Evolutionary conservation across 2,329 filamentous ascomycete species (phyloP).

Genomic region (Aspergillus arachidicola): DNA sequence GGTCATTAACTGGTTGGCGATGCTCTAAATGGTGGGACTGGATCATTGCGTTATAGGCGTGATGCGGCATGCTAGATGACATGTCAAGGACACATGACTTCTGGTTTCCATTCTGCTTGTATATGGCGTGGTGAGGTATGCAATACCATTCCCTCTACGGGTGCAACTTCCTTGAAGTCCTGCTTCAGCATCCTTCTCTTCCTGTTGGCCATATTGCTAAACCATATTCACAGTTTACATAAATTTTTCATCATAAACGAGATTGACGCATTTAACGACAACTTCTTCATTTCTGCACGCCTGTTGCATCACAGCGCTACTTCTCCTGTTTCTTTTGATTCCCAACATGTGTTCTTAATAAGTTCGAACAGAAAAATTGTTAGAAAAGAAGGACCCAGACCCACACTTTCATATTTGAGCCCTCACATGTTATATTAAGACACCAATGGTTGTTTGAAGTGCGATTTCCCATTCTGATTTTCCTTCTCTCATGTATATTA

Average conservation of each 20-base stretch:
- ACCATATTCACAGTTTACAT: neutral
- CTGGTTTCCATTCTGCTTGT: neutral
- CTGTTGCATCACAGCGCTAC: neutral
- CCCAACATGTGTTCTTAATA: neutral
- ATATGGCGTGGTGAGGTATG: conserved; percentile 5
- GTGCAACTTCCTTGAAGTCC: neutral
- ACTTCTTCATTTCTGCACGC: neutral
- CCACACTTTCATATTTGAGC: neutral
- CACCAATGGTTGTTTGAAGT: neutral
- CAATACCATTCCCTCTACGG: neutral
- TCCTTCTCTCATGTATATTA: neutral
- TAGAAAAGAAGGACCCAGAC: neutral
- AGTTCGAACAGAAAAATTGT: neutral
- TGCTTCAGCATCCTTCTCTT: neutral
- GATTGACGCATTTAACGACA: neutral
- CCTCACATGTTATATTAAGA: neutral
- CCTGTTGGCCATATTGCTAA: neutral
- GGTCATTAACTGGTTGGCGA: conserved; percentile 28
- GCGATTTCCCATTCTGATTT: neutral
- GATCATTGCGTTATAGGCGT: neutral
- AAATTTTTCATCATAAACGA: neutral
- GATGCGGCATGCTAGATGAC: neutral
- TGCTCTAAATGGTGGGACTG: conserved; percentile 12
- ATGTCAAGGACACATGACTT: neutral
- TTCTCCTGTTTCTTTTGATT: neutral